Base-by-base conservation (phyloP, 2,329 filamentous ascomycete genomes). In the Cladophialophora carrionii region DNA sequence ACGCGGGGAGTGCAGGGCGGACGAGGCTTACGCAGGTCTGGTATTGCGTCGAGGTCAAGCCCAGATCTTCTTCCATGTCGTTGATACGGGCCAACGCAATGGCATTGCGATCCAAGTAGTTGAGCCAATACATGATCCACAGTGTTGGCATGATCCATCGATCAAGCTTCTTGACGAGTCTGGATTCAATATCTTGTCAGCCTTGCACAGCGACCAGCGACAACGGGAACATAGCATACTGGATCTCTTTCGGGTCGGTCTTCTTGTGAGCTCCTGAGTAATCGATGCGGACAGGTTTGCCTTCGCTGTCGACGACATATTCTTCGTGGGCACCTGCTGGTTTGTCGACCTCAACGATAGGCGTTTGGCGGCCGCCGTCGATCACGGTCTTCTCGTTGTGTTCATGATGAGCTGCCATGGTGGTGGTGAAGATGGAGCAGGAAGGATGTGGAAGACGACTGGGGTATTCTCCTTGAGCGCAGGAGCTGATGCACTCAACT, bases 191-290 rank as follows among this genome's bases (percentile, higher is more conserved):
- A 22, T 9, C 22, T 29, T 22, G 48, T 51, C 48, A 51, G 48
- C 14, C 7, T 51, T 29, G 48, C 5, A 20, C n/a, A 14, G 6
- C 14, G 17, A 14, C 2, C 14, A 5, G 17, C 17, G 10, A n/a
- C 17, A 2, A 4, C 17, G 17, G 17, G 37, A 43, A 20, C 22
- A 29, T 22, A 26, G 48, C 17, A 51, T 51, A 51, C 48, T 10
- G 22, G 62, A 77, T 53, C 48, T 80, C 79, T 24, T 74, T 71
- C 0, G 77, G 77, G 41, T 80, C 77, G 3, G 77, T 79, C 68
- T 79, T 79, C 66, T 71, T 73, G 51, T 70, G 72, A 1, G 76
- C 74, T 20, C 78, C 78, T 17, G 78, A 77, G 68, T 78, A 79
- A 64, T 80, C 78, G 37, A 55, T 14, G 49, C 64, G 51, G 52